phyloP scores from a whole-genome alignment of 2,329 filamentous ascomycete genomes.

The Colletotrichum sp. region DNA sequence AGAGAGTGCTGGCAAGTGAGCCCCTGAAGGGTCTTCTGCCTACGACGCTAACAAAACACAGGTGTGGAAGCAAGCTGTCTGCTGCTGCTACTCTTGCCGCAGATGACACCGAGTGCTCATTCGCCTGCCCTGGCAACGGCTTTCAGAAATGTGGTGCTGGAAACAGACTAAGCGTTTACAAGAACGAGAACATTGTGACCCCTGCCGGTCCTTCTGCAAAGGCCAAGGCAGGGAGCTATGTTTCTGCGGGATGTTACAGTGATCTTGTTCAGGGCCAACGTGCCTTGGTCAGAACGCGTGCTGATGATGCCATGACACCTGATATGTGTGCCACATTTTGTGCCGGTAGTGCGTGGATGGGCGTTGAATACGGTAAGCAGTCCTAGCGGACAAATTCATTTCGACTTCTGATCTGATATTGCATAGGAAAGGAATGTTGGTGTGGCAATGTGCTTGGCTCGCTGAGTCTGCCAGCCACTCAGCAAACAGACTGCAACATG shows the following conservation, averaged over 20 bases:
- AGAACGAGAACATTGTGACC: slow-evolving; percentile 3
- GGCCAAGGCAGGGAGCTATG: slow-evolving; percentile 27
- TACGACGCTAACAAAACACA: slow-evolving; percentile 25
- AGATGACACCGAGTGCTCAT: slow-evolving; percentile 3
- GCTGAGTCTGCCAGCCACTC: slow-evolving; percentile 31
- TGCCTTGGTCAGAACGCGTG: slow-evolving; percentile 30
- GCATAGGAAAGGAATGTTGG: slow-evolving; percentile 15
- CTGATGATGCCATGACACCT: slow-evolving; percentile 37
- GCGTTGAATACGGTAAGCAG: slow-evolving; percentile 36
- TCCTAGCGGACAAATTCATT: not conserved
- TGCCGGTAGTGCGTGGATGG: slow-evolving; percentile 32
- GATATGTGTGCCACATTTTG: slow-evolving; percentile 37
- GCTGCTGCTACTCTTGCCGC: slow-evolving; percentile 12
- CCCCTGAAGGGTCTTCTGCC: not conserved
- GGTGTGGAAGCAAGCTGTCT: slow-evolving; percentile 17
- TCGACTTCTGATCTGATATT: not conserved
- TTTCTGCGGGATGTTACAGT: slow-evolving; percentile 39
- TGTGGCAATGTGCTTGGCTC: slow-evolving; percentile 44
- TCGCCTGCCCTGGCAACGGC: slow-evolving; percentile 1
- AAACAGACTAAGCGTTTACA: slow-evolving; percentile 9
- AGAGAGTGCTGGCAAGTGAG: slow-evolving; percentile 40
- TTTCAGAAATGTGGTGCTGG: slow-evolving; percentile 5
- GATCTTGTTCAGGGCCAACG: slow-evolving; percentile 31
- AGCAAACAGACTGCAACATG: slow-evolving; percentile 42
- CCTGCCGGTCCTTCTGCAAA: not conserved